A percentile compares a stretch with the other conserved stretches of the same genome.
These are phyloP conservation scores for Fraxinus pennsylvanica DNA, from an alignment of 257 asterid genomes.

Conservation along the genomic window DNA sequence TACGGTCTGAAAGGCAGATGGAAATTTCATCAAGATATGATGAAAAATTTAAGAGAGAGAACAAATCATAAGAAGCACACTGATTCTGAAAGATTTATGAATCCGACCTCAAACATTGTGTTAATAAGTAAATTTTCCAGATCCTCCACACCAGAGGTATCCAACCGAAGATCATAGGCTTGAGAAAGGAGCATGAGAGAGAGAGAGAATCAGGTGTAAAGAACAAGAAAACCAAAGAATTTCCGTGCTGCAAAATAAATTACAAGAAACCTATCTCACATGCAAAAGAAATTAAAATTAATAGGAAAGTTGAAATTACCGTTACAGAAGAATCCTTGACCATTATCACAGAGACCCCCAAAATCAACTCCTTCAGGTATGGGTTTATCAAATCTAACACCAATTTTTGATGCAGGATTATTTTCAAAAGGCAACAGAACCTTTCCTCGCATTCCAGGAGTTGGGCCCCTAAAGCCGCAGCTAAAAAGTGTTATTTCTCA, in stretches of 20 bases:
- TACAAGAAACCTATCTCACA: not conserved
- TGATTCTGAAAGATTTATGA: conserved; percentile 1
- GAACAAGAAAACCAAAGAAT: conserved; percentile 17
- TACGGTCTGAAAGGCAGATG: conserved; percentile 54
- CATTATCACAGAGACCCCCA: conserved; percentile 83
- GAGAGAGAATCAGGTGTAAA: conserved; percentile 9
- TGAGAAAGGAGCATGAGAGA: conserved; percentile 28
- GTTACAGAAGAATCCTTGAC: conserved; percentile 91
- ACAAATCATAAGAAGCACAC: conserved; percentile 7
- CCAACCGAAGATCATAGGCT: conserved; percentile 79
- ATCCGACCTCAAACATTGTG: conserved; percentile 83
- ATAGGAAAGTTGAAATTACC: conserved; percentile 52
- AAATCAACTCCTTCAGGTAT: conserved; percentile 86
- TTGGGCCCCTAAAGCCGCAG: conserved; percentile 77
- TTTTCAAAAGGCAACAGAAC: conserved; percentile 76
- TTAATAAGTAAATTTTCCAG: conserved; percentile 63
- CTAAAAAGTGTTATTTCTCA: conserved; percentile 26
- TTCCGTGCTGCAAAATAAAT: not conserved
- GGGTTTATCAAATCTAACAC: conserved; percentile 79
- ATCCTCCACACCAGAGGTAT: conserved; percentile 67
- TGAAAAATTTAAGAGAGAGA: conserved; percentile 1
- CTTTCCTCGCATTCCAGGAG: conserved; percentile 80
- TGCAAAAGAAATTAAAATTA: not conserved
- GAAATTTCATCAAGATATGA: conserved; percentile 19
- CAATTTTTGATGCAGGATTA: conserved; percentile 78